phyloP scores from a whole-genome alignment of 495 filamentous ascomycete genomes.

The Rhypophila decipiens region DNA sequence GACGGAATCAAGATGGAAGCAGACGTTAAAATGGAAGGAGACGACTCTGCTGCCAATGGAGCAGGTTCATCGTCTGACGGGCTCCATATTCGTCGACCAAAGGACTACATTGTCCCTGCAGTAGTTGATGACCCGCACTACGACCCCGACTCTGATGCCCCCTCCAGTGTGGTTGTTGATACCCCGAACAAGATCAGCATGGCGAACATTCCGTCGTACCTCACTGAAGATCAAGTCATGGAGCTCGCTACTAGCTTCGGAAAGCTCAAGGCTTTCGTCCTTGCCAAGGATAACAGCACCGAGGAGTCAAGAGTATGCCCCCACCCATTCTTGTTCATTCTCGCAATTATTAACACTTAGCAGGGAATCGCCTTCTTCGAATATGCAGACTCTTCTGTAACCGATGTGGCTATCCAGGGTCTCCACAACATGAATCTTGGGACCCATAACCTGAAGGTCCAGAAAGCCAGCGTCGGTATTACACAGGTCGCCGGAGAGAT shows the following conservation, averaged over 20 bases:
- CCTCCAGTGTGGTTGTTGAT: constrained; percentile 79
- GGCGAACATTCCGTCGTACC: constrained; percentile 77
- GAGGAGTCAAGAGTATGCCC: constrained; percentile 67
- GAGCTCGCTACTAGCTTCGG: constrained; percentile 88
- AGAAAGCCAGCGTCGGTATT: constrained; percentile 83
- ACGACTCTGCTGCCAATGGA: constrained; percentile 51
- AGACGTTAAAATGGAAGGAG: constrained; percentile 38
- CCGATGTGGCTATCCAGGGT: constrained; percentile 82
- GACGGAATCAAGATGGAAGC: constrained; percentile 87
- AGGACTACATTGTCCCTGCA: constrained; percentile 94
- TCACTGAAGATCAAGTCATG: constrained; percentile 83
- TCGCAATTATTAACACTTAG: constrained; percentile 7
- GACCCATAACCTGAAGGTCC: constrained; percentile 76
- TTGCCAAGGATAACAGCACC: constrained; percentile 81
- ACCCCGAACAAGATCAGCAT: constrained; percentile 93
- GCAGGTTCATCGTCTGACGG: constrained; percentile 50
- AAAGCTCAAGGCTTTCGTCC: constrained; percentile 83
- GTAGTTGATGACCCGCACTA: constrained; percentile 67
- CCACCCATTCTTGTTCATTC: not conserved
- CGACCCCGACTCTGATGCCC: constrained; percentile 59
- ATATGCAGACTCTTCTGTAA: constrained; percentile 71
- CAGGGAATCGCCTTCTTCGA: constrained; percentile 97
- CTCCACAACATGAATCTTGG: constrained; percentile 89
- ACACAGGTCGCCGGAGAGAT: constrained; percentile 90
- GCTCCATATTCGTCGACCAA: constrained; percentile 80